Percentiles rank a stretch among this genome's conserved stretches.
phyloP scores from a whole-genome alignment of 352 stramenopile species.

The Phytopythium cucurbitacearum region DNA sequence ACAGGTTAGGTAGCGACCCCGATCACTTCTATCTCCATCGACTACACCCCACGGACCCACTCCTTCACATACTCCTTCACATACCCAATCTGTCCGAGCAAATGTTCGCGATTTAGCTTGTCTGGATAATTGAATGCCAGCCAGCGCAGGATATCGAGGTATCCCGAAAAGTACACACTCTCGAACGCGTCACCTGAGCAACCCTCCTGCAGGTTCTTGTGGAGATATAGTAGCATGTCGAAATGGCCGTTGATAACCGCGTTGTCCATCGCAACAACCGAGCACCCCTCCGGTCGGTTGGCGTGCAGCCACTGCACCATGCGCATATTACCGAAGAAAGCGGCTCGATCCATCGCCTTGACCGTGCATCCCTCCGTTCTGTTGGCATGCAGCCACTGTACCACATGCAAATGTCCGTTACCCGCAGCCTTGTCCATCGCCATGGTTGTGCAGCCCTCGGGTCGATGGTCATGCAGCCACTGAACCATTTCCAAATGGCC shows the following conservation, averaged over 20 bases:
- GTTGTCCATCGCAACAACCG: conserved; percentile 18
- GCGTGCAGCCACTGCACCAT: conserved; percentile 20
- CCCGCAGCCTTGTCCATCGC: conserved; percentile 19
- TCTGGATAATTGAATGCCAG: no score
- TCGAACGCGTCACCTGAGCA: conserved; percentile 14
- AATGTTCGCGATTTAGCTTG: no score
- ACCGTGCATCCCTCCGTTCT: conserved; percentile 17
- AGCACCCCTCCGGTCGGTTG: conserved; percentile 20
- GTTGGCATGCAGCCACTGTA: conserved; percentile 19
- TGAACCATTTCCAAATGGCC: conserved; percentile 18
- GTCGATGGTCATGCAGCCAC: conserved; percentile 18
- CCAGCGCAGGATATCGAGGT: no score
- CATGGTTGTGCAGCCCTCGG: conserved; percentile 18
- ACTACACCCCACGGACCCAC: no score
- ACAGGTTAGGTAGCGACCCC: no score
- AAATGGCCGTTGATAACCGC: conserved; percentile 21
- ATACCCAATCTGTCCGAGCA: no score
- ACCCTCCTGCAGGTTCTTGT: conserved; percentile 17
- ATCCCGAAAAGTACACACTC: no score
- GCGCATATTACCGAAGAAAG: conserved; percentile 9
- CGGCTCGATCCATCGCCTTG: conserved; percentile 19
- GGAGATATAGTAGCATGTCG: conserved; percentile 17
- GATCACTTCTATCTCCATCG: no score
- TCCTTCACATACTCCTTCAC: no score
- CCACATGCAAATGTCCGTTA: conserved; percentile 14